A percentile compares a stretch with the other conserved stretches of the same genome.
These are phyloP conservation scores for Mortierella sp. DNA, from an alignment of 371 early-diverging fungal genomes.

Conservation along the genomic window DNA sequence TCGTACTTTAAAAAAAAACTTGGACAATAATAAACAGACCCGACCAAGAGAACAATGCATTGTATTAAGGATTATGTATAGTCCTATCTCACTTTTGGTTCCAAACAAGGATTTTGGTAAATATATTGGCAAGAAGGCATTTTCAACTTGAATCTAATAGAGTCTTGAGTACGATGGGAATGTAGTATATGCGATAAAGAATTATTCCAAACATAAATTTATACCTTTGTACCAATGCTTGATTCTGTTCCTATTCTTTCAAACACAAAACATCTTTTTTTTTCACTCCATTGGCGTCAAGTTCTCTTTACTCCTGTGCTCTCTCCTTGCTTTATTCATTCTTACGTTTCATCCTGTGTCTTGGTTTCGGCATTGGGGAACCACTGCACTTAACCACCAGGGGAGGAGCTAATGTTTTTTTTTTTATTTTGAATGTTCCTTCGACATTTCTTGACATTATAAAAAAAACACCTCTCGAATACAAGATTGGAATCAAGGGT, in stretches of 20 bases:
- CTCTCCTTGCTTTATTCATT: background rate
- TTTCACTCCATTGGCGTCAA: background rate
- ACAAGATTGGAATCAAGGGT: no score
- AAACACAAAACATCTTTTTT: background rate
- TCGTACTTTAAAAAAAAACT: background rate
- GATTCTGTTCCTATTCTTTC: background rate
- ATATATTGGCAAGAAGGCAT: no score
- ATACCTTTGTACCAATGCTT: background rate
- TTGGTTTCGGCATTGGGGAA: constrained; percentile 10
- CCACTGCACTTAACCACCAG: constrained; percentile 1
- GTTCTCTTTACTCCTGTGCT: background rate
- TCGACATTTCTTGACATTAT: no score
- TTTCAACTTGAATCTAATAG: no score
- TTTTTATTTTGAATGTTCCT: no score
- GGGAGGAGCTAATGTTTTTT: background rate
- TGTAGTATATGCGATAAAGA: background rate
- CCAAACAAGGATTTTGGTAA: no score
- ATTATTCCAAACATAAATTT: background rate
- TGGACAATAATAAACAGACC: background rate
- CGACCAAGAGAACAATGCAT: background rate
- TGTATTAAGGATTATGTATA: no score
- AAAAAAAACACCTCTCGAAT: no score
- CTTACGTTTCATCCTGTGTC: background rate
- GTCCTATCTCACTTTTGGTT: no score
- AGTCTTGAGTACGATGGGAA: no score